These are phyloP conservation scores for Alloteropsis semialata DNA, from an alignment of 176 grass and related monocot genomes.

Conservation along the genomic window DNA sequence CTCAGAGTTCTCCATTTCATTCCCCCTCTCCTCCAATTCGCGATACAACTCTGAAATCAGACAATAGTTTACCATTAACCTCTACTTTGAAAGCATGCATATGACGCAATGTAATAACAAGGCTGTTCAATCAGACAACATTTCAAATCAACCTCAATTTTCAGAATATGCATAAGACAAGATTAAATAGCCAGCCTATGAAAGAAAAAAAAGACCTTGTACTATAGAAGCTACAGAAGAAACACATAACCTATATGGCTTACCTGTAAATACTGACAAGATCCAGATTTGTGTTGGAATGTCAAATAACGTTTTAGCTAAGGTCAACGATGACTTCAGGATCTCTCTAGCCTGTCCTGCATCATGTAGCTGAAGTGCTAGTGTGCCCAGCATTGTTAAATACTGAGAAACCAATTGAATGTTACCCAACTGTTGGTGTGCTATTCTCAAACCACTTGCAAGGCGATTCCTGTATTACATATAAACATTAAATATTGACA, in stretches of 20 bases:
- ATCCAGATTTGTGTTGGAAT: conserved; percentile 98
- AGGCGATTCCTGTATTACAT: conserved; percentile 71
- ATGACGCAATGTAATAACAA: neutral
- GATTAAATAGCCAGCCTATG: neutral
- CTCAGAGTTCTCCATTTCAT: conserved; percentile 90
- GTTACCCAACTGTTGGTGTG: conserved; percentile 94
- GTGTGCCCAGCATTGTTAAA: conserved; percentile 86
- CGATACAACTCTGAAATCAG: conserved; percentile 75
- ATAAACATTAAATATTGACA: conserved; percentile 16
- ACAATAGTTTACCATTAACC: conserved; percentile 23
- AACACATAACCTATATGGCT: neutral
- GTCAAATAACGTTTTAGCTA: conserved; percentile 95
- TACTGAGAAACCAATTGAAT: conserved; percentile 99
- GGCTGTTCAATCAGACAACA: neutral
- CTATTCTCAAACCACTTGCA: conserved; percentile 95
- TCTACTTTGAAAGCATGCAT: conserved; percentile 1
- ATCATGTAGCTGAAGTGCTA: conserved; percentile 93
- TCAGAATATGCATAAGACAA: conserved; percentile 8
- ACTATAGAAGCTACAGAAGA: neutral
- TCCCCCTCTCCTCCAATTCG: conserved; percentile 75
- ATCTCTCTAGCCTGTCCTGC: conserved; percentile 90
- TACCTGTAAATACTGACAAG: conserved; percentile 92
- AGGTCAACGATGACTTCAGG: conserved; percentile 87
- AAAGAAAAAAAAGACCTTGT: neutral
- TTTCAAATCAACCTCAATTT: conserved; percentile 12